Percentiles rank a stretch among this genome's conserved stretches.
Evolutionary conservation across 768 basidiomycete genomes (phyloP).

Genomic region (Suillus fuscotomentosus): DNA sequence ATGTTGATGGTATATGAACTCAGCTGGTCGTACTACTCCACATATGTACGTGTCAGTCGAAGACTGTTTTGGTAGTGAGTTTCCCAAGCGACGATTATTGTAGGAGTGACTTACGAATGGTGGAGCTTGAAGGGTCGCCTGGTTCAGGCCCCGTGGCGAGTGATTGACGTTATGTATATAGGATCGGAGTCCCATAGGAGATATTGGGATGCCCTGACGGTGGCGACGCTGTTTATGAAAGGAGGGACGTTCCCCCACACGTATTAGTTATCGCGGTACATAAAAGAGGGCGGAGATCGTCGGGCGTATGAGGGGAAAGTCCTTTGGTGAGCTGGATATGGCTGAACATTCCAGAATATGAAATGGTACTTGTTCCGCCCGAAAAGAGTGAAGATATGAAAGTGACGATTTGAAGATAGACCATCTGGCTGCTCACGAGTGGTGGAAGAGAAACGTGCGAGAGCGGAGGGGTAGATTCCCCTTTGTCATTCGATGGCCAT

Average conservation of each 20-base stretch:
- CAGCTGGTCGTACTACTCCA: not conserved
- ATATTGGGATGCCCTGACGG: not conserved
- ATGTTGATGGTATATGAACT: not conserved
- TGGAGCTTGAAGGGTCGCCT: not conserved
- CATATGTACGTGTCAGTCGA: not conserved
- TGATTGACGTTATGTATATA: not conserved
- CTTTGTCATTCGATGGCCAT: not conserved
- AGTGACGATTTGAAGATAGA: not conserved
- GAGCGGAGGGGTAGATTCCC: not conserved
- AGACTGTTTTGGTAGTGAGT: not conserved
- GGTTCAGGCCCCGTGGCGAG: constrained; percentile 1
- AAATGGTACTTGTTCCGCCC: not conserved
- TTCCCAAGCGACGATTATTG: not conserved
- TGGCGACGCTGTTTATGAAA: not conserved
- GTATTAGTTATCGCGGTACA: not conserved
- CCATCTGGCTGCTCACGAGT: not conserved
- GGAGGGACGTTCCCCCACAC: not conserved
- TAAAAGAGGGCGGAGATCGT: not conserved
- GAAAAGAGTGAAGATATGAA: not conserved
- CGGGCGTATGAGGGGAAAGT: not conserved
- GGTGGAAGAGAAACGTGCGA: not conserved
- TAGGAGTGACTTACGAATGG: not conserved
- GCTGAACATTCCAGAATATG: not conserved
- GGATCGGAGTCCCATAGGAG: not conserved
- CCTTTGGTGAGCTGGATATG: not conserved